phyloP scores from a whole-genome alignment of 2,329 filamentous ascomycete genomes.

The Clonostachys solani region DNA sequence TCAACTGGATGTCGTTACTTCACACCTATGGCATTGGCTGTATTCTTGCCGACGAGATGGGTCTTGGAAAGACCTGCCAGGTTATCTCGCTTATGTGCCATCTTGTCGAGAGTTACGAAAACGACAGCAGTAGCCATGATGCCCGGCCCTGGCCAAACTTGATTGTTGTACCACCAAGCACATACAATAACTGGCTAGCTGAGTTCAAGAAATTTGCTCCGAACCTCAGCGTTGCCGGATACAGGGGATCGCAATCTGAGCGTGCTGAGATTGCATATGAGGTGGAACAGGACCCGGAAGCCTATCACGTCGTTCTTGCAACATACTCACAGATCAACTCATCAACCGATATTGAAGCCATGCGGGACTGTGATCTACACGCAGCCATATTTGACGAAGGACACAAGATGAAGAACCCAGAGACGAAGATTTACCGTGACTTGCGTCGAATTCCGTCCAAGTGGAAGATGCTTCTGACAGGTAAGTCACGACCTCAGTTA shows the following conservation, averaged over 20 bases:
- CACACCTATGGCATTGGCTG: slow-evolving; percentile 78
- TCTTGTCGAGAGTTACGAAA: slow-evolving; percentile 53
- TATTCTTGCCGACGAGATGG: slow-evolving; percentile 97
- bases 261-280: slow-evolving; percentile 64
- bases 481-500: slow-evolving; percentile 7
- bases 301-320: slow-evolving; percentile 59
- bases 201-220: slow-evolving; percentile 90
- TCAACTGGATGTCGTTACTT: slow-evolving; percentile 90
- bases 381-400: slow-evolving; percentile 86
- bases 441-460: slow-evolving; percentile 71
- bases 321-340: slow-evolving; percentile 57
- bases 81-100: slow-evolving; percentile 90
- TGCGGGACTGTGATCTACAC: slow-evolving; percentile 43
- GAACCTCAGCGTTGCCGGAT: slow-evolving; percentile 67
- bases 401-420: slow-evolving; percentile 85
- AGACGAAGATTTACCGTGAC: slow-evolving; percentile 75
- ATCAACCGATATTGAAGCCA: slow-evolving; percentile 42
- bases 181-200: slow-evolving; percentile 90
- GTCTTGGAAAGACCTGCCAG: slow-evolving; percentile 92
- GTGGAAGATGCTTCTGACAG: slow-evolving; percentile 76
- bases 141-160: slow-evolving; percentile 63
- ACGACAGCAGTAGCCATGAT: background rate
- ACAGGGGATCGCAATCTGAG: slow-evolving; percentile 61
- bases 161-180: slow-evolving; percentile 88
- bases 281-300: slow-evolving; percentile 58